These are phyloP conservation scores for Lentinula novae-zelandiae DNA, from an alignment of 1,284 basidiomycete species.

Conservation along the genomic window DNA sequence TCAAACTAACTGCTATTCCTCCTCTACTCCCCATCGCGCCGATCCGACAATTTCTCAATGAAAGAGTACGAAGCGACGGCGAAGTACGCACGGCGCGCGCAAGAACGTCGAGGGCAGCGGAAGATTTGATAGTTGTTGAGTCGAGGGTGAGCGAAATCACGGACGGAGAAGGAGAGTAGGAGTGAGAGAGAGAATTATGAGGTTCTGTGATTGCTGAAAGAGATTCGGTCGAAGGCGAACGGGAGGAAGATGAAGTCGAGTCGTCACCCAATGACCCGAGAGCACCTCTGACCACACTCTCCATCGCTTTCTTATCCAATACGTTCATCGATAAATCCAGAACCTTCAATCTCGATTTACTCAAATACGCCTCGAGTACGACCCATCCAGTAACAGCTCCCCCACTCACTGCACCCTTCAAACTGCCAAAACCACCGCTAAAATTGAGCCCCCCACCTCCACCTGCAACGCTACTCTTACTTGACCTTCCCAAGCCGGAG, in stretches of 20 bases:
- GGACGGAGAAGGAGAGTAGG: conserved; percentile 47
- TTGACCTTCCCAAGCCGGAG: conserved; percentile 26
- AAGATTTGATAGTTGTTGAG: conserved; percentile 73
- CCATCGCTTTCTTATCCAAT: conserved; percentile 72
- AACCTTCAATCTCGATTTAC: conserved; percentile 41
- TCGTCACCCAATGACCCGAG: neutral
- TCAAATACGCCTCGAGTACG: conserved; percentile 1
- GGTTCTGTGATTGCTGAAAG: neutral
- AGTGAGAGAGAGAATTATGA: neutral
- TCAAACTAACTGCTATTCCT: conserved; percentile 87
- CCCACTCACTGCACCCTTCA: neutral
- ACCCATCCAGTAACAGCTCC: neutral
- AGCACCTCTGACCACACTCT: neutral
- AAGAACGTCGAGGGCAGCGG: conserved; percentile 65
- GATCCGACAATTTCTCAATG: conserved; percentile 84
- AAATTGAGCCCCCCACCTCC: conserved; percentile 38
- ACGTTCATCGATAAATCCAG: conserved; percentile 82
- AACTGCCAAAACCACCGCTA: neutral
- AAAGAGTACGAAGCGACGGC: conserved; percentile 74
- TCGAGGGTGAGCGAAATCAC: conserved; percentile 81
- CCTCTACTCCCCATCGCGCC: conserved; percentile 54
- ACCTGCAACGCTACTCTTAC: conserved; percentile 39
- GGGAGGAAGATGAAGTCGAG: neutral
- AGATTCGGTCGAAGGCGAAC: neutral
- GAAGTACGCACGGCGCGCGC: conserved; percentile 82